Conservation (phyloP, 2,329 filamentous ascomycete genomes). For the Talaromyces sp. region DNA sequence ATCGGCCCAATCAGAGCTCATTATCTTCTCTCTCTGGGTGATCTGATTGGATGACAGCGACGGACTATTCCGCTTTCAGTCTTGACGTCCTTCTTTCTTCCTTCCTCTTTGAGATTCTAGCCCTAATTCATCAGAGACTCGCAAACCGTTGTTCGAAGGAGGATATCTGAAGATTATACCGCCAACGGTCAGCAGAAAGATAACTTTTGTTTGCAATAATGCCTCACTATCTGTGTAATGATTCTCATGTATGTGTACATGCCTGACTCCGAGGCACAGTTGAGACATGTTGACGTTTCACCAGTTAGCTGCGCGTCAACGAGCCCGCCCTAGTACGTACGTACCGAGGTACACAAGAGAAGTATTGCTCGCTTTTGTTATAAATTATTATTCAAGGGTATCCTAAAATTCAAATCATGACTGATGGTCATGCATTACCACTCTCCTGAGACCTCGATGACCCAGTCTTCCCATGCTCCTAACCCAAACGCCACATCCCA, state of each 20-base stretch:
- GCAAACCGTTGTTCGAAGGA: background rate
- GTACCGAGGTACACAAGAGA: background rate
- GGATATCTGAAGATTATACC: no score
- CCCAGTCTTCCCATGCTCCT: background rate
- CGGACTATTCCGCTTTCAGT: background rate
- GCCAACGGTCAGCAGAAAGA: background rate
- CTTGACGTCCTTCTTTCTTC: background rate
- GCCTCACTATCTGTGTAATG: background rate
- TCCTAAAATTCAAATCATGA: background rate
- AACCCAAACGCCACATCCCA: background rate
- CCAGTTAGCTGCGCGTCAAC: background rate
- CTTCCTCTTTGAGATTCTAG: background rate
- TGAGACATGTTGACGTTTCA: conserved; percentile 4
- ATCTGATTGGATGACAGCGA: background rate
- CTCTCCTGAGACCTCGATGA: background rate
- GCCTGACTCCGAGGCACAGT: background rate
- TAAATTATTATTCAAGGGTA: background rate
- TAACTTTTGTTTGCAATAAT: no score
- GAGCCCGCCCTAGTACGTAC: background rate
- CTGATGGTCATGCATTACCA: background rate
- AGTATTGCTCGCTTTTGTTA: background rate
- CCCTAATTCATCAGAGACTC: background rate
- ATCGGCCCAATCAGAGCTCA: background rate
- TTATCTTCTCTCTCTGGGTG: background rate
- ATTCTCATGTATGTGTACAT: background rate